Evolutionary conservation across 2,329 filamentous ascomycete species (phyloP), one percentile per base, ranked within the genome.

Genomic region (Aurifilum marmelostoma): DNA sequence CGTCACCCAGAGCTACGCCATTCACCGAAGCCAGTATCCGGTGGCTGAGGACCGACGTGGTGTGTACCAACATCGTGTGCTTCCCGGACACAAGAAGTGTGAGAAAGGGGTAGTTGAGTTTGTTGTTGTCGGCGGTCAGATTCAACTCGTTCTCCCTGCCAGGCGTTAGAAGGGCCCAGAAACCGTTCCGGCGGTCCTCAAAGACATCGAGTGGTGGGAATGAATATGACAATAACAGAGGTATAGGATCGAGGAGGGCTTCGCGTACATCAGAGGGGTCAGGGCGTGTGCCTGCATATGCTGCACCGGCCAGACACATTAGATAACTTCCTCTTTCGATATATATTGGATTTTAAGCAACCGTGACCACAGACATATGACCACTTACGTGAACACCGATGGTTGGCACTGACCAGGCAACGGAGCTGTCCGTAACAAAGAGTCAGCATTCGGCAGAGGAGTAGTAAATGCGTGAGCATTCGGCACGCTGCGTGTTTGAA

Each of bases 271-370:
- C 12, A 93, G 86, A 21, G 95, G 92, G 24, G 96, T 98, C 71
- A 99, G 82, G 24, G 96, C 91, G 79, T 99, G 96, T 14, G 94
- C 96, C 78, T 97, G 94, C 96, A 99, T 98, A 79, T 99, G 96
- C 65, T 67, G 21, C 32, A 60, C 9, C 27, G 37, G 14, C 43
- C 29, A 27, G 6, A 39, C 37, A 21, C 8, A 29, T 67, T 52
- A 67, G 65, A 21, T n/a, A 24, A 21, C 0, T 32, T 29, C 27
- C 34, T 34, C 34, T 34, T 8, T 34, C 34, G 8, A 34, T 4
- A 32, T 14, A 29, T 18, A 1, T 29, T 37, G 7, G n/a, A 59
- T 32, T 16, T 9, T 37, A 8, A 2, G 7, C 6, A 9, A n/a
- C 18, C 56, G 8, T 12, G 21, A n/a, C 18, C 18, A 32, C 41